Evolutionary conservation across 768 basidiomycete species (phyloP), one percentile per base, ranked within the genome.

Genomic region (Galerina sulciceps): DNA sequence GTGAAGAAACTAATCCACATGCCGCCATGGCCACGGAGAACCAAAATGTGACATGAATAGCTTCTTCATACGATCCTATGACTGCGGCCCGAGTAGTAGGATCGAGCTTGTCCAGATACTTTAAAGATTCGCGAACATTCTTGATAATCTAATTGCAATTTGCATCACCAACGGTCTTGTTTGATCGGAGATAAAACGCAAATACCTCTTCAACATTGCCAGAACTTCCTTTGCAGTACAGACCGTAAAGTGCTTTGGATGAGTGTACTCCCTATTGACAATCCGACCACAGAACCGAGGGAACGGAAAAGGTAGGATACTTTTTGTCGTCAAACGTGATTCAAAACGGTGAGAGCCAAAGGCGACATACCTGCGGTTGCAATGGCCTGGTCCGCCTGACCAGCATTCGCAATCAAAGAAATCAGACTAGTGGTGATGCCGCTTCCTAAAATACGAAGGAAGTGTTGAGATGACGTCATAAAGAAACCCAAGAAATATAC

Each of bases 271-370:
- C 82, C 82, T 0, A 84, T 68, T 0, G 86, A 85, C 1, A 88
- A 64, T 1, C 85, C 84, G 20, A 87, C 70, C 8, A 88, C 84
- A 1, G 79, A 79, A 2, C 86, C 86, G 11, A 88, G 67, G 2
- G 86, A 86, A 36, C 86, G 83, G 75, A 88, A 88, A 36, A 89
- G 84, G 67, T 87, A 87, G 0, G 85, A 86, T 1, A 84, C 86
- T 86, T 63, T 6, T 20, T 18, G 45, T 26, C 10, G 2, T 26
- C 22, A 14, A n/a, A 26, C 13, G 40, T 44, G 6, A 35, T 46
- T 9, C 18, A 18, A 34, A 13, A n/a, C 9, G 44, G 43, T 11
- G 9, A n/a, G 10, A 45, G 13, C 8, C 11, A 42, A 20, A 23
- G 34, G 13, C 14, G 35, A 55, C 31, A 23, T 37, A 83, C 86